Base-by-base conservation (phyloP, 306 rosid species). In the Acacia crassicarpa region DNA sequence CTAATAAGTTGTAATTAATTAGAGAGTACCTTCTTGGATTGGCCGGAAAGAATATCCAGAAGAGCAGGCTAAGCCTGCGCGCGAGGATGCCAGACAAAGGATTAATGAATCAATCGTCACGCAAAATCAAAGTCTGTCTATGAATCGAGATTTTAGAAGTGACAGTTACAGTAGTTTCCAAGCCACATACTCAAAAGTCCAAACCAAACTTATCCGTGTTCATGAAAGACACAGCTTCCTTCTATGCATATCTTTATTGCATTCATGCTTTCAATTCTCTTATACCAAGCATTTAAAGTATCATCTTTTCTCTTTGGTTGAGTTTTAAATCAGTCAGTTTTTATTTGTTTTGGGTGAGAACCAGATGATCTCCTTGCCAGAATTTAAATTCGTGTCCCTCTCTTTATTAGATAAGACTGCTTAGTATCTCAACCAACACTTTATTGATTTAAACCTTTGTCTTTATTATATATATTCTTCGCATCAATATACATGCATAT, bases 101-200 rank as follows among this genome's bases (percentile, higher is more conserved):
- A 72, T 38, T 51, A 78, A 63, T n/a, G 71, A 73, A 78, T 76
- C 33, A 17, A 72, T 51, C 66, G 59, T 66, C 56, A 73, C 53
- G 49, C 67, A 72, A 72, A 75, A 73, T 45, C 72, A 74, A 84
- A 72, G 62, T 17, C 44, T 49, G 53, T 48, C 65, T 40, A 41
- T 51, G 19, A 25, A 62, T 23, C 20, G 40, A 25, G 40, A 62
- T 62, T 62, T 62, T 8, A 12, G 27, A 27, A 62, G 68, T 62
- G 68, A 62, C 38, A 1, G 41, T 19, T 33, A 62, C 35, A 73
- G 46, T 43, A 70, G 53, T 61, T 27, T 5, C 70, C 30, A 63
- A 19, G 61, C 75, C 54, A 66, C 46, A 56, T 69, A 66, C 46
- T 35, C 35, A 12, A 0, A 56, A 56, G 11, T 0, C 25, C n/a